These are phyloP conservation scores for Spirogloea muscicola DNA, from an alignment of 139 green algal genomes.

Conservation along the genomic window DNA sequence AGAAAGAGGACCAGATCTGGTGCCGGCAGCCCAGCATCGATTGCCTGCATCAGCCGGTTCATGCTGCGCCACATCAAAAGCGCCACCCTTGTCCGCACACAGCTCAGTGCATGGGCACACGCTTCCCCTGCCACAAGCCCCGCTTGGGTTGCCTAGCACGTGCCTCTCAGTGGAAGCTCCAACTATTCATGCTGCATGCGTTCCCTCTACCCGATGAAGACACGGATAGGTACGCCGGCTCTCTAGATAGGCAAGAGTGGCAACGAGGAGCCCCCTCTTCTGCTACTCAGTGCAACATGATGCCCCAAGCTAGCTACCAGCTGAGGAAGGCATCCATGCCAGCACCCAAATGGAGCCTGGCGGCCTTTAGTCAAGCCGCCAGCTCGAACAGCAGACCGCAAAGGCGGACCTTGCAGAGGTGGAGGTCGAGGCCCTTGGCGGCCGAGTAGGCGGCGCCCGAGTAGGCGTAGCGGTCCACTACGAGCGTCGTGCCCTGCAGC, in stretches of 20 bases:
- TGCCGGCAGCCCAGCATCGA: conserved; percentile 64
- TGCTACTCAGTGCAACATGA: neutral
- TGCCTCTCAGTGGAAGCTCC: no score
- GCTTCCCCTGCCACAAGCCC: no score
- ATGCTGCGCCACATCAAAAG: neutral
- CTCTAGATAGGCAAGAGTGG: neutral
- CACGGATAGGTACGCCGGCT: neutral
- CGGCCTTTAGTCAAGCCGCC: no score
- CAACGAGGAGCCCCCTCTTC: neutral
- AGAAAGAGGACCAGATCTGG: conserved; percentile 86
- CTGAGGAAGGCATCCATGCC: no score
- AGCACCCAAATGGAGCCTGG: no score
- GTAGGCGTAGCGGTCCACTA: conserved; percentile 92
- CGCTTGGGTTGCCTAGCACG: no score
- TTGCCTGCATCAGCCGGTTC: neutral
- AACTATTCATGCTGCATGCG: neutral
- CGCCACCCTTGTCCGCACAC: no score
- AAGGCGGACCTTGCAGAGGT: conserved; percentile 69
- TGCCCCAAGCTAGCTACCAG: no score
- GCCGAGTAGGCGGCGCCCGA: conserved; percentile 85
- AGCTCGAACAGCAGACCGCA: no score
- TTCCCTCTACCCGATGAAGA: neutral
- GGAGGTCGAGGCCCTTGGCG: conserved; percentile 77
- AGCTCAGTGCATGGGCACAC: no score
- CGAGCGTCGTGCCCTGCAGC: conserved; percentile 72